A percentile compares a stretch with the other conserved stretches of the same genome.
phyloP scores from a whole-genome alignment of 345 rosid genomes.

The Gossypium thurberi region DNA sequence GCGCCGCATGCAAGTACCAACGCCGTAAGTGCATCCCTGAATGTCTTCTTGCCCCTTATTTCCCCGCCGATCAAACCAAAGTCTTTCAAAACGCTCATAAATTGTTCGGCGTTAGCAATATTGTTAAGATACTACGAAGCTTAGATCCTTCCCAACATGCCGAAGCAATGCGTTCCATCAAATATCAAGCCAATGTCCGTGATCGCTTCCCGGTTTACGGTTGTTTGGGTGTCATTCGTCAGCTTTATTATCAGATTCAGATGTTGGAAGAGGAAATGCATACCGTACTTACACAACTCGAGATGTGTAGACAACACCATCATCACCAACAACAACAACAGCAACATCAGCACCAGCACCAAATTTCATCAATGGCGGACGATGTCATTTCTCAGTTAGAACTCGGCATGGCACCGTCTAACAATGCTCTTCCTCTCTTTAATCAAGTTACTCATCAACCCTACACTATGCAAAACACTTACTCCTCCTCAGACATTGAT shows the following conservation, averaged over 20 bases:
- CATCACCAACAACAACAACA: slow-evolving; percentile 12
- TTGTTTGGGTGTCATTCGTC: slow-evolving; percentile 50
- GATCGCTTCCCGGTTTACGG: slow-evolving; percentile 78
- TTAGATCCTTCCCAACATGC: slow-evolving; percentile 43
- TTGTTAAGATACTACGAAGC: slow-evolving; percentile 48
- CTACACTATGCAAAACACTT: slow-evolving; percentile 31
- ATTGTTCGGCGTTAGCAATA: slow-evolving; percentile 75
- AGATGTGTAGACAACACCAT: slow-evolving; percentile 46
- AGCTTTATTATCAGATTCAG: slow-evolving; percentile 41
- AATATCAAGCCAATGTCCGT: slow-evolving; percentile 58
- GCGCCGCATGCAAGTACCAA: slow-evolving; percentile 93
- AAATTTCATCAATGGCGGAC: slow-evolving; percentile 23
- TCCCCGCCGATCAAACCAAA: slow-evolving; percentile 70
- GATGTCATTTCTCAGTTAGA: slow-evolving; percentile 63
- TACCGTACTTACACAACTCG: slow-evolving; percentile 47
- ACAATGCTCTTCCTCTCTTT: slow-evolving; percentile 31
- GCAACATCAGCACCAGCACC: neutral
- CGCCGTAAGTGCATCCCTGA: slow-evolving; percentile 60
- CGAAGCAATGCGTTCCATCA: slow-evolving; percentile 80
- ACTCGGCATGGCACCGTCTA: slow-evolving; percentile 70
- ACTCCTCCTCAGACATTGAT: slow-evolving; percentile 30
- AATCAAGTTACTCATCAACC: slow-evolving; percentile 23
- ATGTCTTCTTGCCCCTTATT: slow-evolving; percentile 75
- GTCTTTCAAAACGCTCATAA: slow-evolving; percentile 71
- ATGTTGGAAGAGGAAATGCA: slow-evolving; percentile 57